These are phyloP conservation scores for Symbiodinium pilosum DNA, from an alignment of 73 alveolate species.

Conservation along the genomic window DNA sequence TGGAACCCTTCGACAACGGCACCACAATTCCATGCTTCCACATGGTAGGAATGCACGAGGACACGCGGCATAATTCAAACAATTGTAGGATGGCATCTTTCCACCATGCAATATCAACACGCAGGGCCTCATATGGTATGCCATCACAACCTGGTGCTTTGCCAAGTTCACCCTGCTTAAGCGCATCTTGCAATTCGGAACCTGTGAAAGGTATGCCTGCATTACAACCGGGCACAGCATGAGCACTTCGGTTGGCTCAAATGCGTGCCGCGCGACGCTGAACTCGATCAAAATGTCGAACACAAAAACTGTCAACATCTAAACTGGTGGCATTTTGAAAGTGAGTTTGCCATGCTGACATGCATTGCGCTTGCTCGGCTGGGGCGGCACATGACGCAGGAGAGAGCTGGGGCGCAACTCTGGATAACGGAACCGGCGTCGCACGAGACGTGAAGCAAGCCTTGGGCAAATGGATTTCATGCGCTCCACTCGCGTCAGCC, in stretches of 20 bases:
- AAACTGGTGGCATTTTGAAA: too few relatives aligned
- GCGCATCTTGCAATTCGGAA: neutral
- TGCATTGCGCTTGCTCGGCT: neutral
- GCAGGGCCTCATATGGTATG: too few relatives aligned
- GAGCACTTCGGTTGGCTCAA: neutral
- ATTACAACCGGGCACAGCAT: neutral
- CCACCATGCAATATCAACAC: too few relatives aligned
- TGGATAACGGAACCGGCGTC: neutral
- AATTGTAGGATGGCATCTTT: too few relatives aligned
- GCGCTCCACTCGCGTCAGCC: neutral
- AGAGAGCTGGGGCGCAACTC: neutral
- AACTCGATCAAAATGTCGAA: neutral
- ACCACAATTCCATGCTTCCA: too few relatives aligned
- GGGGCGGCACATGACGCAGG: neutral
- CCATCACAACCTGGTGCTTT: neutral
- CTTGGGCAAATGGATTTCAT: neutral
- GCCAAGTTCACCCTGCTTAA: neutral
- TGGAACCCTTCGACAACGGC: too few relatives aligned
- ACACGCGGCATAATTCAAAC: too few relatives aligned
- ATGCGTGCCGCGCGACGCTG: neutral
- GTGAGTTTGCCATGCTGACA: neutral
- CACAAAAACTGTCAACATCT: neutral
- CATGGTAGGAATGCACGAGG: too few relatives aligned
- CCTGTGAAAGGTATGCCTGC: too few relatives aligned
- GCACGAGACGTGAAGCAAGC: neutral